Conservation (phyloP, 176 grass and related monocot species). For the Oryza longistaminata region DNA sequence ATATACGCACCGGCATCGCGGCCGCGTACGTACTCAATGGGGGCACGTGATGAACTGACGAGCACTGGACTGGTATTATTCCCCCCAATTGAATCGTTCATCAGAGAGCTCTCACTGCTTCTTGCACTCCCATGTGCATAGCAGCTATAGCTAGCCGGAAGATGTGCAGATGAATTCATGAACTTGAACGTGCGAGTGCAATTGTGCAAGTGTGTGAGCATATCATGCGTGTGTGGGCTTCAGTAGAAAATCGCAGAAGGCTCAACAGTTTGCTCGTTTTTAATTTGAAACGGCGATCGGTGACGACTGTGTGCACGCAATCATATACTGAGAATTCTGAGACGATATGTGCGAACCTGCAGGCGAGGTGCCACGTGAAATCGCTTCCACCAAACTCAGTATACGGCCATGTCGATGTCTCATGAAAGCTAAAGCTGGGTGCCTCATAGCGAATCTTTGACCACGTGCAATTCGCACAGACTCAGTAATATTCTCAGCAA, state of each 20-base stretch:
- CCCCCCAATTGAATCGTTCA: constrained; percentile 16
- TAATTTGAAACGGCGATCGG: not conserved
- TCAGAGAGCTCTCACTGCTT: not conserved
- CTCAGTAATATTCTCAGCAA: constrained; percentile 23
- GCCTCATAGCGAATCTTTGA: constrained; percentile 45
- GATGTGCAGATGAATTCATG: not conserved
- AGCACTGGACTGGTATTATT: not conserved
- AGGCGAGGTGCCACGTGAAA: constrained; percentile 23
- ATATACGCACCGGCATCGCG: not conserved
- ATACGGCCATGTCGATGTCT: constrained; percentile 32
- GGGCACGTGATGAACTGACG: constrained; percentile 3
- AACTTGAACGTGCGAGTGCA: not conserved
- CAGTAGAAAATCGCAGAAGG: not conserved
- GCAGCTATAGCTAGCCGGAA: not conserved
- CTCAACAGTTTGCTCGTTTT: not conserved
- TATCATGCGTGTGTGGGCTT: not conserved
- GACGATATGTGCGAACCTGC: not conserved
- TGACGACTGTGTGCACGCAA: not conserved
- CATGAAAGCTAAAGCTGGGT: constrained; percentile 35
- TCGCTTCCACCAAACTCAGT: constrained; percentile 24
- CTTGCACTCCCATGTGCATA: not conserved
- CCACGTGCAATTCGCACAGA: constrained; percentile 35
- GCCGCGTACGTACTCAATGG: not conserved
- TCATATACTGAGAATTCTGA: not conserved
- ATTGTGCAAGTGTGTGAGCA: not conserved